Base-by-base conservation (phyloP, 2,329 filamentous ascomycete genomes). In the Didymellaceae sp. region DNA sequence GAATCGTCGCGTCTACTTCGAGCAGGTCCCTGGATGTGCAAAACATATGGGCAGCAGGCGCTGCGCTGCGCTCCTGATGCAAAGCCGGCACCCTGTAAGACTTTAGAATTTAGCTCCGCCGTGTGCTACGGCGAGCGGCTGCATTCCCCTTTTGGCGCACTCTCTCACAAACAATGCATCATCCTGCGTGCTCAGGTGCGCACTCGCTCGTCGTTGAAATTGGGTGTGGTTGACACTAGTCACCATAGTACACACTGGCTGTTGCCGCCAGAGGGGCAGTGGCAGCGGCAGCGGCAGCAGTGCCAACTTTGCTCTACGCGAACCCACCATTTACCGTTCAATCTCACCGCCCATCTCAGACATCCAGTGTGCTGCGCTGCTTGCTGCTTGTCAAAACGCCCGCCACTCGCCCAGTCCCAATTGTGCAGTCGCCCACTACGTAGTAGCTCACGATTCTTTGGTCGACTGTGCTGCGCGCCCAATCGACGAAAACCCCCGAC, bases 21-120 rank as follows among this genome's bases (percentile, higher is more conserved):
- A 45, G 44, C 18, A 40, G 47, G 30, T 42, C 38, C 32, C 41
- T 45, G 44, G 20, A 30, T 33, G 45, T 45, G 52, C 54, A 53
- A 46, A 33, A 32, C 52, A 55, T 54, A 57, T 56, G 31, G 42
- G 24, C 45, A 37, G 38, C 45, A 11, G 17, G 14, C 28, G 44
- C 6, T 21, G 25, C 38, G 25, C 32, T 25, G n/a, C n/a, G n/a
- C n/a, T n/a, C n/a, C n/a, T n/a, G n/a, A 25, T 42, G 52, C 56
- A 53, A 59, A 60, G 64, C 66, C 66, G 63, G 60, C 67, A 65
- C 65, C 59, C 61, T 52, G 33, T 32, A 16, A 48, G 47, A 48
- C 30, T 52, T 51, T 47, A 48, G 47, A 48, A 28, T 52, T 51
- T 47, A 59, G 34, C 46, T 58, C 56, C 35, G 49, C 42, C n/a